Conservation (phyloP, 805 yeast species). For the Kuraishia floccosa region DNA sequence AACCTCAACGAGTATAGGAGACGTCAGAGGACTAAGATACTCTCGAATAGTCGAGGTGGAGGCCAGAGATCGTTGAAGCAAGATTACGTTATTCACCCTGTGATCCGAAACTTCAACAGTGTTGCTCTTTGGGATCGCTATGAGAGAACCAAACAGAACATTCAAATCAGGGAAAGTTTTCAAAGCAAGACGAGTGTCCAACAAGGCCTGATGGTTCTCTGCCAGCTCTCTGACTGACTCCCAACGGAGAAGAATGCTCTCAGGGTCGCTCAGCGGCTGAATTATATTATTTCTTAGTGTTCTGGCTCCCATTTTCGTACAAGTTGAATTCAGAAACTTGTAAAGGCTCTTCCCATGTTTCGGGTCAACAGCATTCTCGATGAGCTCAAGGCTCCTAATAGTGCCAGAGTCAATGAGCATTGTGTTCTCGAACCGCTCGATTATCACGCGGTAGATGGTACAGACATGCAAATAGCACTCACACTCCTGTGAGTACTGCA, state of each 20-base stretch:
- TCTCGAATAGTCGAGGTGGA: conserved; percentile 9
- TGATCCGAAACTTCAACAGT: conserved; percentile 14
- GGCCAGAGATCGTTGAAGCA: conserved; percentile 23
- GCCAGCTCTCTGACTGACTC: conserved; percentile 25
- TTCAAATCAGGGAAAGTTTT: conserved; percentile 26
- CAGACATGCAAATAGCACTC: conserved; percentile 9
- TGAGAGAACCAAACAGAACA: conserved; percentile 23
- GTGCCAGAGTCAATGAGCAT: conserved; percentile 31
- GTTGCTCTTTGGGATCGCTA: conserved; percentile 12
- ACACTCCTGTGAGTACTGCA: conserved; percentile 11
- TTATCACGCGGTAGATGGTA: conserved; percentile 22
- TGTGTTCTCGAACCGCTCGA: conserved; percentile 24
- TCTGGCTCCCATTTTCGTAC: conserved; percentile 35
- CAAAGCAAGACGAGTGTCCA: conserved; percentile 11
- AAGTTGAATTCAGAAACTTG: conserved; percentile 24
- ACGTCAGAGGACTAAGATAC: conserved; percentile 6
- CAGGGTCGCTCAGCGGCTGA: conserved; percentile 32
- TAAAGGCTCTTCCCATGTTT: conserved; percentile 20
- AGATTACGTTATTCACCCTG: conserved; percentile 26
- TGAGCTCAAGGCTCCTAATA: conserved; percentile 23
- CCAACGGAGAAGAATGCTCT: conserved; percentile 21
- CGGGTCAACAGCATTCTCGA: conserved; percentile 17
- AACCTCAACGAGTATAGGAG: conserved; percentile 12
- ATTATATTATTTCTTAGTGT: conserved; percentile 26
- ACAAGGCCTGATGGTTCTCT: conserved; percentile 6